Base-by-base conservation (phyloP, 2,329 filamentous ascomycete species). In the Fusarium duplospermum region DNA sequence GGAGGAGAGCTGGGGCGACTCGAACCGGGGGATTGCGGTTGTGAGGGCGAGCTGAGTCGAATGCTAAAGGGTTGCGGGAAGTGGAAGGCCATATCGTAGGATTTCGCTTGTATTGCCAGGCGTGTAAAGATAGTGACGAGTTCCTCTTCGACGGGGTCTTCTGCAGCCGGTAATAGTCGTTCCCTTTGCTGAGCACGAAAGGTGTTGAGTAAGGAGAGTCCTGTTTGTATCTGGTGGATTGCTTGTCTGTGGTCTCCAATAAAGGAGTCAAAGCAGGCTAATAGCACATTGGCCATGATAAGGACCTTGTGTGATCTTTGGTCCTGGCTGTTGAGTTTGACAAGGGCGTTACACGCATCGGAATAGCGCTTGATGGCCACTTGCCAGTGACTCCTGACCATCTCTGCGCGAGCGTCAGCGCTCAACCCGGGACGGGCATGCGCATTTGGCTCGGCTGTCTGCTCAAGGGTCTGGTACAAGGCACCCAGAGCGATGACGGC, bases 211-310 rank as follows among this genome's bases (percentile, higher is more conserved):
- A 92, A 80, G 6, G 83, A 80, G 24, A 92, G 82, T 1, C 90
- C 90, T 7, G 82, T 87, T 76, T 91, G 90, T 45, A 92, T 91
- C 76, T 92, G 90, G 16, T 81, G 76, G 59, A 92, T 91, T 45
- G 90, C 90, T 72, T 89, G 88, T 72, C 85, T 87, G 77, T 92
- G 90, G 69, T 92, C 87, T 20, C 90, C 90, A 33, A 91, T 88
- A 76, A 92, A 92, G 1, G 89, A 91, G 80, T 93, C 90, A 70
- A 93, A 93, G 79, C 89, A 92, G n/a, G 90, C 89, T 58, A 93
- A 85, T 40, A 93, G 83, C 38, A 93, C 89, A 62, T 87, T 91
- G 18, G 89, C 88, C 86, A 93, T 92, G n/a, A 93, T 84, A 58
- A 86, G 87, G 14, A 85, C 89, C 75, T 87, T 86, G 79, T 87